Conservation (phyloP, 2,329 filamentous ascomycete species). For the Zymoseptoria passerinii region DNA sequence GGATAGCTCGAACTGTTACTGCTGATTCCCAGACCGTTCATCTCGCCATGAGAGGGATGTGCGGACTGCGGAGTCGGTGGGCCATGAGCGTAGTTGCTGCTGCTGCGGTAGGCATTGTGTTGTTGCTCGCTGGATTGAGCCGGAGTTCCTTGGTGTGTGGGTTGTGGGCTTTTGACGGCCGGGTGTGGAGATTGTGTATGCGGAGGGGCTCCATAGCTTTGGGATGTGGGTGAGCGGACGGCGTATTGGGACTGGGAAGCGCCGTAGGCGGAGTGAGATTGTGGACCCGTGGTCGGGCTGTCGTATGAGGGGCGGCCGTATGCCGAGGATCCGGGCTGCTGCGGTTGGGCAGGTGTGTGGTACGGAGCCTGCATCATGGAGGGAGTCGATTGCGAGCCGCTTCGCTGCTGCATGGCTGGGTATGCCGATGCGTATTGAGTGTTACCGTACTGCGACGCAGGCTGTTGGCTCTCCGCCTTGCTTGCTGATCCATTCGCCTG, state of each 20-base stretch:
- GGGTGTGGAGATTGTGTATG: constrained; percentile 24
- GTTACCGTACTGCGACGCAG: constrained; percentile 20
- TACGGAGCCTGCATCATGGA: constrained; percentile 23
- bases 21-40: constrained; percentile 25
- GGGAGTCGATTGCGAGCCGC: constrained; percentile 19
- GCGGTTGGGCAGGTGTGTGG: constrained; percentile 21
- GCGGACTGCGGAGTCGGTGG: constrained; percentile 19
- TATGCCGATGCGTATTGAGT: constrained; percentile 22
- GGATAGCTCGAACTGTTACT: constrained; percentile 20
- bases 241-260: constrained; percentile 22
- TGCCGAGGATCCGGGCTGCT: constrained; percentile 14
- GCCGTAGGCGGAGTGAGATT: constrained; percentile 20
- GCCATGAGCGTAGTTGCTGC: constrained; percentile 11
- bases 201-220: constrained; percentile 22
- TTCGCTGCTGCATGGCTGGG: constrained; percentile 18
- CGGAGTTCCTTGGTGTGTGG: constrained; percentile 13
- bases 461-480: constrained; percentile 22
- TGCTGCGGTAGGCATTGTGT: constrained; percentile 14
- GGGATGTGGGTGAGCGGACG: constrained; percentile 23
- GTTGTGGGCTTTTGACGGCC: constrained; percentile 22
- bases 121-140: constrained; percentile 11
- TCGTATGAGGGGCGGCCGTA: constrained; percentile 20
- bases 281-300: constrained; percentile 23
- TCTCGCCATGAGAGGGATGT: constrained; percentile 20
- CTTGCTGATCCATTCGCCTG: constrained; percentile 17